Evolutionary conservation across 1,139 yeast species (phyloP).

Genomic region (Scheffersomyces parashehatae): DNA sequence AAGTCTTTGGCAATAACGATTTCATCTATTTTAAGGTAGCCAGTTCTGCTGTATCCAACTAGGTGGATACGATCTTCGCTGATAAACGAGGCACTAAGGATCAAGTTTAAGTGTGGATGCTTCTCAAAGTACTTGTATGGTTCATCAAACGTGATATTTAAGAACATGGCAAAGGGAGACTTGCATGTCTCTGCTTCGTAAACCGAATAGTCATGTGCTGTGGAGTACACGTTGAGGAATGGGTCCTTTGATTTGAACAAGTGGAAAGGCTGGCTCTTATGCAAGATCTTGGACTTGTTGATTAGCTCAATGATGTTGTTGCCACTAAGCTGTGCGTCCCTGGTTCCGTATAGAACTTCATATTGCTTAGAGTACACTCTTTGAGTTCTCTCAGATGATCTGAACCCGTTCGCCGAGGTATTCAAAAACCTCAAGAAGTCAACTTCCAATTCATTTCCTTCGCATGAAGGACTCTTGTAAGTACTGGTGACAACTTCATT

Average conservation of each 20-base stretch:
- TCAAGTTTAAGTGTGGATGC: constrained; percentile 24
- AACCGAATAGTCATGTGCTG: constrained; percentile 72
- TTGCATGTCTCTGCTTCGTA: constrained; percentile 60
- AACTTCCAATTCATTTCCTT: constrained; percentile 8
- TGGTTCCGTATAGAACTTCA: constrained; percentile 16
- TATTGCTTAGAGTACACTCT: constrained; percentile 21
- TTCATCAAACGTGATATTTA: constrained; percentile 46
- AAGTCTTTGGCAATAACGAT: constrained; percentile 23
- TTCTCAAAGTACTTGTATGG: constrained; percentile 24
- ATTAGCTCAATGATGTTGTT: constrained; percentile 61
- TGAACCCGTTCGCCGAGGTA: constrained; percentile 27
- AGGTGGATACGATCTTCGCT: constrained; percentile 30
- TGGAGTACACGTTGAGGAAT: constrained; percentile 59
- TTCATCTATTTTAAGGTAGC: constrained; percentile 24
- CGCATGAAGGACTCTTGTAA: constrained; percentile 29
- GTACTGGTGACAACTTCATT: constrained; percentile 51
- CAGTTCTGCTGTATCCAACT: constrained; percentile 26
- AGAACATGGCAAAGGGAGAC: constrained; percentile 64
- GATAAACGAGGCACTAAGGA: constrained; percentile 30
- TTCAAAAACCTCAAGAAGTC: constrained; percentile 30
- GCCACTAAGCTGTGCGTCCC: constrained; percentile 7
- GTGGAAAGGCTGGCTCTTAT: constrained; percentile 85
- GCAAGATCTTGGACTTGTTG: constrained; percentile 75
- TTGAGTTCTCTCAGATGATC: constrained; percentile 5
- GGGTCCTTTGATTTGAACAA: constrained; percentile 54